Conservation (phyloP, 2,329 filamentous ascomycete genomes). For the Pyrenochaeta sp. region DNA sequence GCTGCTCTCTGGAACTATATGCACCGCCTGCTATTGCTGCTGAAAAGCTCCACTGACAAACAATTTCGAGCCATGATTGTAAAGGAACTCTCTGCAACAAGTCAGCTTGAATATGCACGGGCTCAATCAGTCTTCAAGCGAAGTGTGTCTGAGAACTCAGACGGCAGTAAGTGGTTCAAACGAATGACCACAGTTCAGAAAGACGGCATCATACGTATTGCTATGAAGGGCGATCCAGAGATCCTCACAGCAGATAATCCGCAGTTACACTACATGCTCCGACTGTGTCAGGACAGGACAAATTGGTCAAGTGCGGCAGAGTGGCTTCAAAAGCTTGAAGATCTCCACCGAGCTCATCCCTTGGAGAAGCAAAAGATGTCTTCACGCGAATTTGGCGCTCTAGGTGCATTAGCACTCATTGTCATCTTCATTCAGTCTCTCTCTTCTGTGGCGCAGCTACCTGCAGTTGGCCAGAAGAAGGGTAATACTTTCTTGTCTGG, state of each 20-base stretch:
- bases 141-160: constrained; percentile 46
- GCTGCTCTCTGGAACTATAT: constrained; percentile 55
- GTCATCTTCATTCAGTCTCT: constrained; percentile 53
- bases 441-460: constrained; percentile 43
- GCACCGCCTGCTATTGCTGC: constrained; percentile 44
- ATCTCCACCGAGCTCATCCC: constrained; percentile 47
- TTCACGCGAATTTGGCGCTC: constrained; percentile 43
- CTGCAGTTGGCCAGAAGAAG: constrained; percentile 48
- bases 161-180: constrained; percentile 53
- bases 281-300: constrained; percentile 53
- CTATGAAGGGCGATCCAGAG: constrained; percentile 54
- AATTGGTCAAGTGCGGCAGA: constrained; percentile 45
- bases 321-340: constrained; percentile 53
- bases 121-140: constrained; percentile 53
- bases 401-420: constrained; percentile 51
- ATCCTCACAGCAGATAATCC: constrained; percentile 44
- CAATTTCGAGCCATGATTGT: constrained; percentile 45
- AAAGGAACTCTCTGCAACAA: constrained; percentile 57
- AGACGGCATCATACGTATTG: constrained; percentile 45
- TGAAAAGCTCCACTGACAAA: constrained; percentile 39
- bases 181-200: constrained; percentile 48
- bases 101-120: constrained; percentile 54
- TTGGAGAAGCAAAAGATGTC: constrained; percentile 44
- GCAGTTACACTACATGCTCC: constrained; percentile 55
- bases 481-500: constrained; percentile 49